Evolutionary conservation across 371 early-diverging fungal genomes (phyloP).

Genomic region (Mortierella sp.): DNA sequence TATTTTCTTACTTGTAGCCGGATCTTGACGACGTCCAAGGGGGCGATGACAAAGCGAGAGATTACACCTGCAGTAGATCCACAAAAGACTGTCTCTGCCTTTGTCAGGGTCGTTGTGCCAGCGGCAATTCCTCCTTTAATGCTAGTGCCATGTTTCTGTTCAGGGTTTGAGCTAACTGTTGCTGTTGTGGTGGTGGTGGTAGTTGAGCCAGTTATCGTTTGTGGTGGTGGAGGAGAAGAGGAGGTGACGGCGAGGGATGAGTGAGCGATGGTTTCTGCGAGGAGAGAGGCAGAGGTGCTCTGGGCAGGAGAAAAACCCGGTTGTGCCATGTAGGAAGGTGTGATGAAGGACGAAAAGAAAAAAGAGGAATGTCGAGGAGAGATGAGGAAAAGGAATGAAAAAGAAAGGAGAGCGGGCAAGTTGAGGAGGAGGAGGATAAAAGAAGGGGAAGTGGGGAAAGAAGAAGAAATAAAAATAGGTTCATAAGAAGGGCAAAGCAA

Average conservation of each 20-base stretch:
- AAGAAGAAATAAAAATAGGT: background rate
- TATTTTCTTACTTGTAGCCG: slow-evolving; percentile 72
- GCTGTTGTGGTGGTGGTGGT: background rate
- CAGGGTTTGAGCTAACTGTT: slow-evolving; percentile 3
- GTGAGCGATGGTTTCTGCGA: slow-evolving; percentile 5
- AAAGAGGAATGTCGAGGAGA: background rate
- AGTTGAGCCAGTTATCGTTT: background rate
- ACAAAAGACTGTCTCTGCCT: slow-evolving; percentile 72
- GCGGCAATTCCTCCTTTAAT: slow-evolving; percentile 34
- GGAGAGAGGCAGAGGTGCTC: background rate
- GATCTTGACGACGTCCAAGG: slow-evolving; percentile 95
- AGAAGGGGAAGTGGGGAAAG: background rate
- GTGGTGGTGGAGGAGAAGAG: background rate
- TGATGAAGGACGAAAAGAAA: background rate
- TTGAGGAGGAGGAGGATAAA: background rate
- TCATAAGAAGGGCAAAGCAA: slow-evolving; percentile 2
- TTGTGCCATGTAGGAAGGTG: slow-evolving; percentile 12
- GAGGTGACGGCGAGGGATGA: background rate
- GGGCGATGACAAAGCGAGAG: slow-evolving; percentile 84
- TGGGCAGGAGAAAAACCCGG: slow-evolving; percentile 17
- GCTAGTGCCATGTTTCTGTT: slow-evolving; percentile 4
- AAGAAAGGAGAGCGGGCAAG: background rate
- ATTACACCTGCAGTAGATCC: slow-evolving; percentile 79
- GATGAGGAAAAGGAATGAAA: slow-evolving; percentile 3
- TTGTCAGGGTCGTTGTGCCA: slow-evolving; percentile 63